Evolutionary conservation across 805 yeast species (phyloP), one percentile per base, ranked within the genome.

Genomic region (Limtongia smithiae): DNA sequence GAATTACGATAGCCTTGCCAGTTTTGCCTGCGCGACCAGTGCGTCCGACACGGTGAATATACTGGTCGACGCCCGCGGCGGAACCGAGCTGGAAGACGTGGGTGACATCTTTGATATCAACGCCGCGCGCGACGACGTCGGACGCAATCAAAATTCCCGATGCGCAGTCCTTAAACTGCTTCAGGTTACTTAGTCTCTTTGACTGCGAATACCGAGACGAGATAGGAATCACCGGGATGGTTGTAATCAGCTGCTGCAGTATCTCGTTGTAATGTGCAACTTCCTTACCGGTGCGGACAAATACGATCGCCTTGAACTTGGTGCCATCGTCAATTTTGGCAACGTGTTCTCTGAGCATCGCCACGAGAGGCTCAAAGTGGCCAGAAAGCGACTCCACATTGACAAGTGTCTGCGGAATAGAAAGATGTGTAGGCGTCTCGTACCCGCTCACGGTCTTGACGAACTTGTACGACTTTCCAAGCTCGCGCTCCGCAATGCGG

Each of bases 81-180:
- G 82, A 75, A 58, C 91, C 85, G 46, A 87, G 67, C 71, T 91
- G 97, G 60, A 85, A 71, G 44, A 91, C 97, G 64, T 87, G 86
- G 22, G 88, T 70, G 25, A 91, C 94, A 60, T 80, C 79, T 48
- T 90, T 93, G 76, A 91, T 86, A 71, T 91, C 97, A 83, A 91
- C 82, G 59, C 97, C 97, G 70, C 97, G 81, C 12, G 97, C 96
- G 54, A 90, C 94, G 51, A 91, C 97, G 68, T 89, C 95, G 5
- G 96, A 85, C 48, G 91, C 82, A 46, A 91, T 78, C 49, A 91
- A 73, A 38, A 90, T 64, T 48, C 87, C 85, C 25, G 67, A 54
- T 22, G 64, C 60, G 14, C 72, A 59, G 47, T 62, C 64, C 57
- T 81, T 77, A 72, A 82, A 85, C 31, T 63, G 62, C 43, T 71